A percentile compares a stretch with the other conserved stretches of the same genome.
These are phyloP conservation scores for Rhytidhysteron rufulum DNA, from an alignment of 2,329 filamentous ascomycete genomes.

Conservation along the genomic window DNA sequence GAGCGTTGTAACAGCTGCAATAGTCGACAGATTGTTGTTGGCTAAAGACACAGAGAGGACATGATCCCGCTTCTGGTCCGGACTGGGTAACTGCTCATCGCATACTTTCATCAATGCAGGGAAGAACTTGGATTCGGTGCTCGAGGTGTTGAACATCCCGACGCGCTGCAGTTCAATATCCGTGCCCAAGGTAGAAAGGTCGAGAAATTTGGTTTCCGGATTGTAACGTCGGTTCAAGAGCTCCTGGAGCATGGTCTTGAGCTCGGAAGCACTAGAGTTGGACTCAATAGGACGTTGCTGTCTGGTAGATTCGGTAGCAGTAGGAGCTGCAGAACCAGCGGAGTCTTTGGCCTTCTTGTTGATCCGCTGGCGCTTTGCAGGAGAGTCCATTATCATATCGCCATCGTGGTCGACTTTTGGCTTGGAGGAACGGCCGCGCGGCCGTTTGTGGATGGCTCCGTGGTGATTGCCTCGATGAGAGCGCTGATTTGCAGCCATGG, in stretches of 20 bases:
- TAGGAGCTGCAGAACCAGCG: neutral
- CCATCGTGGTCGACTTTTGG: slow-evolving; percentile 52
- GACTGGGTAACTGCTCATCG: slow-evolving; percentile 69
- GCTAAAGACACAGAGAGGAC: slow-evolving; percentile 80
- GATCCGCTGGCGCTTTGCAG: slow-evolving; percentile 21
- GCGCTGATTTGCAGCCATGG: no score
- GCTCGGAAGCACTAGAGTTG: slow-evolving; percentile 36
- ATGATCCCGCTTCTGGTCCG: slow-evolving; percentile 69
- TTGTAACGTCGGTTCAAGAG: slow-evolving; percentile 76
- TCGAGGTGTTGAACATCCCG: slow-evolving; percentile 69
- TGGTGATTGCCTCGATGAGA: no score
- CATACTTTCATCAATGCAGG: slow-evolving; percentile 86
- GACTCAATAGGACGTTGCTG: neutral
- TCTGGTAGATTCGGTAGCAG: neutral
- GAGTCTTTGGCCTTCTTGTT: slow-evolving; percentile 36
- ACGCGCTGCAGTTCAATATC: slow-evolving; percentile 70
- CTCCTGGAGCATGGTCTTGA: slow-evolving; percentile 64
- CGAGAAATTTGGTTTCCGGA: slow-evolving; percentile 66
- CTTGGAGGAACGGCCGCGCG: neutral
- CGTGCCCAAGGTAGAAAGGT: slow-evolving; percentile 72
- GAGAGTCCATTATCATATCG: slow-evolving; percentile 57
- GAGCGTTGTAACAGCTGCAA: slow-evolving; percentile 69
- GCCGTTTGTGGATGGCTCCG: no score
- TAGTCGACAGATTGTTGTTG: slow-evolving; percentile 71
- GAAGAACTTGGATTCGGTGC: slow-evolving; percentile 81